A percentile compares a stretch with the other conserved stretches of the same genome.
phyloP scores from a whole-genome alignment of 2,329 filamentous ascomycete genomes.

The Botryotinia narcissicola region DNA sequence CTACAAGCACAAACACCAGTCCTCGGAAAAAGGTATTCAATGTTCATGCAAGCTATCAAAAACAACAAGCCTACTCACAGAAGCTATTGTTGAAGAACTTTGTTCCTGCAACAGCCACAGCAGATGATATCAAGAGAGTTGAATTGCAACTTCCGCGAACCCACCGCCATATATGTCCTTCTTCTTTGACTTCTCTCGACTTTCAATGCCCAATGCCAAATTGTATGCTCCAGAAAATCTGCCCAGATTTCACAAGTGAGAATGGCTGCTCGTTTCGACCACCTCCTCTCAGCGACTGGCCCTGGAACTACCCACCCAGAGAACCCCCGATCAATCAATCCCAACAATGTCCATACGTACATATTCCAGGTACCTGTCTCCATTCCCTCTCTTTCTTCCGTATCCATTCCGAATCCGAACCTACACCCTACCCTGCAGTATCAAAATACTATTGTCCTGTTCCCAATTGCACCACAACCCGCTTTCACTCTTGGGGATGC shows the following conservation, averaged over 20 bases:
- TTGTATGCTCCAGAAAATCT: slow-evolving; percentile 4
- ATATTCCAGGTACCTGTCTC: slow-evolving; percentile 1
- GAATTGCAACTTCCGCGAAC: background rate
- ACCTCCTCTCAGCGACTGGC: background rate
- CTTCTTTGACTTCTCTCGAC: background rate
- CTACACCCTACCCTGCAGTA: too few species aligned
- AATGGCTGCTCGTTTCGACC: slow-evolving; percentile 5
- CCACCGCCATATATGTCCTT: slow-evolving; percentile 12
- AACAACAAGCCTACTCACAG: background rate
- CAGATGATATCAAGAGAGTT: background rate
- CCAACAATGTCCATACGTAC: background rate
- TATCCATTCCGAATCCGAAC: background rate
- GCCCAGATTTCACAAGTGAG: slow-evolving; percentile 5
- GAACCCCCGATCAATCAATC: background rate
- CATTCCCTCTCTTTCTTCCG: background rate
- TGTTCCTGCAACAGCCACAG: background rate
- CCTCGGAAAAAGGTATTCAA: background rate
- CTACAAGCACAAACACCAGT: slow-evolving; percentile 3
- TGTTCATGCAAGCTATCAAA: background rate
- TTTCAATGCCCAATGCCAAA: background rate
- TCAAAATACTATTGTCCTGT: background rate
- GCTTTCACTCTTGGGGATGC: slow-evolving; percentile 3
- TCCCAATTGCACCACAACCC: background rate
- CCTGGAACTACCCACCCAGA: background rate
- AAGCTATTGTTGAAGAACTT: background rate